phyloP scores from a whole-genome alignment of 2,329 filamentous ascomycete genomes.

The Colletotrichum truncatum region DNA sequence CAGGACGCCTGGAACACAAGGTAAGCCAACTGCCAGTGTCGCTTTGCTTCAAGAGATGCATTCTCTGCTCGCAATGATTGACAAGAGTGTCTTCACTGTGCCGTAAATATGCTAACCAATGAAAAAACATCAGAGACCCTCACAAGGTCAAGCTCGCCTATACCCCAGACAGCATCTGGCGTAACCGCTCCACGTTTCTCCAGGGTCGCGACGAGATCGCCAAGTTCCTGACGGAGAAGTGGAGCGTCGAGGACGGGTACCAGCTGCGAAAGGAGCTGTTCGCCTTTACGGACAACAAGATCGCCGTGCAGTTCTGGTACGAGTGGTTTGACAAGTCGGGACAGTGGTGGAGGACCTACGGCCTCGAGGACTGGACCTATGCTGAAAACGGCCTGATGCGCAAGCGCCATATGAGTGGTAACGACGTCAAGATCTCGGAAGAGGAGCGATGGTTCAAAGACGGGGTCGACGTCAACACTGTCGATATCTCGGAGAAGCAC shows the following conservation, averaged over 20 bases:
- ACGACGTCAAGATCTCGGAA: constrained; percentile 71
- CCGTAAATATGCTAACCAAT: too few species aligned
- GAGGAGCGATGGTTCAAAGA: constrained; percentile 75
- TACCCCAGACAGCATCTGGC: constrained; percentile 80
- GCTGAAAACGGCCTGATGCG: constrained; percentile 75
- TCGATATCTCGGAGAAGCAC: constrained; percentile 73
- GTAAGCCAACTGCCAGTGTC: constrained; percentile 46
- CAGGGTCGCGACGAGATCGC: constrained; percentile 74
- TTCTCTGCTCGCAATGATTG: too few species aligned
- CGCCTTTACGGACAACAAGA: constrained; percentile 76
- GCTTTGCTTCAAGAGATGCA: too few species aligned
- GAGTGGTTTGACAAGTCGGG: constrained; percentile 76
- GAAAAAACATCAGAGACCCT: constrained; percentile 63
- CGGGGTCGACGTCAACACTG: constrained; percentile 73
- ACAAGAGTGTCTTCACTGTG: too few species aligned
- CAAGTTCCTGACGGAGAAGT: constrained; percentile 76
- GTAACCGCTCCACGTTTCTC: constrained; percentile 78
- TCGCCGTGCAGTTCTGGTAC: constrained; percentile 93
- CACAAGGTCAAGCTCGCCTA: constrained; percentile 75
- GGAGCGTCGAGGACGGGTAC: constrained; percentile 77
- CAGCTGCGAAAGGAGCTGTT: constrained; percentile 86
- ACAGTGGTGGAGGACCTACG: constrained; percentile 90
- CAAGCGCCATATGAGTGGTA: constrained; percentile 81
- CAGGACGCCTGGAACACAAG: constrained; percentile 85
- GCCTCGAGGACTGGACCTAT: constrained; percentile 84